phyloP scores from a whole-genome alignment of 1,284 basidiomycete genomes.

The Somion occarium region DNA sequence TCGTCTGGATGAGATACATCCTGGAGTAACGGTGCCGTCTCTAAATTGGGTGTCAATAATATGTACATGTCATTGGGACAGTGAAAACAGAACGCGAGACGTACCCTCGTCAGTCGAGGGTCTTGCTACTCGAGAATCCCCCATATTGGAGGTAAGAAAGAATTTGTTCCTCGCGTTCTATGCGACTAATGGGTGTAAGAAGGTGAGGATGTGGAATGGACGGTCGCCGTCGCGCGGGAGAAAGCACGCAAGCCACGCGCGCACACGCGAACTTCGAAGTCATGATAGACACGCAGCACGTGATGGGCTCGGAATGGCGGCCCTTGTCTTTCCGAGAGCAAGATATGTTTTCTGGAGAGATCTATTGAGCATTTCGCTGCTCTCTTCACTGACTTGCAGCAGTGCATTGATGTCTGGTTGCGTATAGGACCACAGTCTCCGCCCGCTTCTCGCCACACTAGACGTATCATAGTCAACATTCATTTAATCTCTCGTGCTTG shows the following conservation, averaged over 20 bases:
- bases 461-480: no score
- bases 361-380: no score
- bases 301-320: no score
- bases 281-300: no score
- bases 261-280: not conserved
- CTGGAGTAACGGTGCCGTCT: constrained; percentile 28
- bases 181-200: no score
- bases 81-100: constrained; percentile 1
- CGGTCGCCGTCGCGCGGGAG: not conserved
- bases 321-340: no score
- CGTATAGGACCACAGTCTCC: not conserved
- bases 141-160: constrained; percentile 13
- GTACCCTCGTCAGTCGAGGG: constrained; percentile 19
- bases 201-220: no score
- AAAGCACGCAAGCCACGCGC: not conserved
- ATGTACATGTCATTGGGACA: not conserved
- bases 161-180: not conserved
- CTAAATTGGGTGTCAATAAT: constrained; percentile 14
- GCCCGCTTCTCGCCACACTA: no score
- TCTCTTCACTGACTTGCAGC: no score
- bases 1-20: constrained; percentile 26
- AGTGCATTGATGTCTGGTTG: not conserved
- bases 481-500: no score
- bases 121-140: constrained; percentile 15
- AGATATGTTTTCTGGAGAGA: not conserved